Evolutionary conservation across 2,329 filamentous ascomycete genomes (phyloP).

Genomic region (Fusarium redolens): DNA sequence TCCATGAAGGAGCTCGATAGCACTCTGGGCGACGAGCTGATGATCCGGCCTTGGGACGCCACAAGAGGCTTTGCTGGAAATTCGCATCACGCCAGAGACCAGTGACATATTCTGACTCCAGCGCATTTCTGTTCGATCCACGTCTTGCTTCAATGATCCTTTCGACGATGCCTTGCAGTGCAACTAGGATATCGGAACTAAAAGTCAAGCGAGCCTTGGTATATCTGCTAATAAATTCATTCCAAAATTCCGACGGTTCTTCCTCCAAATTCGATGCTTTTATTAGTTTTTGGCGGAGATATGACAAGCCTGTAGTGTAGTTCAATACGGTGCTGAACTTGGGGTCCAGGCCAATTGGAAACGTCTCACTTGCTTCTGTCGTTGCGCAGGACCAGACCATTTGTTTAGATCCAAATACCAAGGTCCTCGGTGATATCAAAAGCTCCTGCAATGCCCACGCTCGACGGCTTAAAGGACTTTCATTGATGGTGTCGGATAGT

Average conservation of each 20-base stretch:
- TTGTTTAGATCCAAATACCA: not conserved
- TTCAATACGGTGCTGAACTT: not conserved
- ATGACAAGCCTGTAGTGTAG: not conserved
- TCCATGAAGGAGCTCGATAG: conserved; percentile 3
- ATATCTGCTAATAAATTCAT: not conserved
- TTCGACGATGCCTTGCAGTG: not conserved
- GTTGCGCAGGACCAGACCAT: conserved; percentile 4
- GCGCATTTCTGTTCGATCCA: fast-evolving
- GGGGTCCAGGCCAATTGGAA: not conserved
- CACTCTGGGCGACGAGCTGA: fast-evolving
- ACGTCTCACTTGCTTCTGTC: conserved; percentile 1
- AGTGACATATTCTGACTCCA: not conserved
- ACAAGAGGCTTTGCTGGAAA: not conserved
- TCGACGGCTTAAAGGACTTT: not conserved
- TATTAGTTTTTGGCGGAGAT: not conserved
- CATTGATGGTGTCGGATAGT: not conserved
- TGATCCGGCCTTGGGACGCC: not conserved
- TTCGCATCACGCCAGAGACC: not conserved
- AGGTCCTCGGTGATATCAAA: not conserved
- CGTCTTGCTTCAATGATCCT: not conserved
- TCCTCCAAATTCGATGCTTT: not conserved
- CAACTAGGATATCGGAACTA: not conserved
- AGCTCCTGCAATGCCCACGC: conserved; percentile 2
- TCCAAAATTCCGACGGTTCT: not conserved
- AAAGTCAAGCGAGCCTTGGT: not conserved